A percentile compares a stretch with the other conserved stretches of the same genome.
phyloP scores from a whole-genome alignment of 257 asterid genomes.

The Pogostemon cablin region DNA sequence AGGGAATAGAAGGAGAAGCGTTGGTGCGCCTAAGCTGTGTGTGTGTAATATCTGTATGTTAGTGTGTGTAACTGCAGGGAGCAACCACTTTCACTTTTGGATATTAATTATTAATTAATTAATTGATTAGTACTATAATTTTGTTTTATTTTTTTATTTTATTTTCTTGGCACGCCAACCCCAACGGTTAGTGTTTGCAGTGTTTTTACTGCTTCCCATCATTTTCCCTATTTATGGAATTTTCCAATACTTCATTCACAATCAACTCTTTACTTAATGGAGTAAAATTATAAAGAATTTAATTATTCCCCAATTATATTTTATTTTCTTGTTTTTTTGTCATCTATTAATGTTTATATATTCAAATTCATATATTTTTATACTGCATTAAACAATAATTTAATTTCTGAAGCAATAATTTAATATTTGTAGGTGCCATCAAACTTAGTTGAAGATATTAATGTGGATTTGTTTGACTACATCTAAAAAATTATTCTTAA shows the following conservation, averaged over 20 bases:
- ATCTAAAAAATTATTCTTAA: too few species aligned
- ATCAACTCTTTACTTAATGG: neutral
- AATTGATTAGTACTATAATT: neutral
- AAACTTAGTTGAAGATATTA: neutral
- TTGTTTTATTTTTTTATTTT: slow-evolving; percentile 15
- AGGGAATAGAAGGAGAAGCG: slow-evolving; percentile 53
- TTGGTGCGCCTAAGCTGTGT: slow-evolving; percentile 14
- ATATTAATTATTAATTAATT: neutral
- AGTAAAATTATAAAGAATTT: too few species aligned
- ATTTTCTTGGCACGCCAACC: slow-evolving; percentile 39
- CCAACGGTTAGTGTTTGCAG: slow-evolving; percentile 40
- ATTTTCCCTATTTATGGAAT: neutral
- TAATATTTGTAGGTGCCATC: neutral
- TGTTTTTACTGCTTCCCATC: neutral
- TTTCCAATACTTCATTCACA: slow-evolving; percentile 29
- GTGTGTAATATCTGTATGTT: slow-evolving; percentile 26
- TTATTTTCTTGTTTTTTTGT: too few species aligned
- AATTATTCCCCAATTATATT: too few species aligned
- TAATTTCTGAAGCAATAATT: too few species aligned
- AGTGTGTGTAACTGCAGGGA: slow-evolving; percentile 52
- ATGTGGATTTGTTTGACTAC: too few species aligned
- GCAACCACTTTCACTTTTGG: slow-evolving; percentile 44
- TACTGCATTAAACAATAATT: too few species aligned
- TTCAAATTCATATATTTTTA: too few species aligned
- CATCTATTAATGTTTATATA: too few species aligned